Conservation (phyloP, 2,329 filamentous ascomycete genomes). For the Leptographium galeiforme region DNA sequence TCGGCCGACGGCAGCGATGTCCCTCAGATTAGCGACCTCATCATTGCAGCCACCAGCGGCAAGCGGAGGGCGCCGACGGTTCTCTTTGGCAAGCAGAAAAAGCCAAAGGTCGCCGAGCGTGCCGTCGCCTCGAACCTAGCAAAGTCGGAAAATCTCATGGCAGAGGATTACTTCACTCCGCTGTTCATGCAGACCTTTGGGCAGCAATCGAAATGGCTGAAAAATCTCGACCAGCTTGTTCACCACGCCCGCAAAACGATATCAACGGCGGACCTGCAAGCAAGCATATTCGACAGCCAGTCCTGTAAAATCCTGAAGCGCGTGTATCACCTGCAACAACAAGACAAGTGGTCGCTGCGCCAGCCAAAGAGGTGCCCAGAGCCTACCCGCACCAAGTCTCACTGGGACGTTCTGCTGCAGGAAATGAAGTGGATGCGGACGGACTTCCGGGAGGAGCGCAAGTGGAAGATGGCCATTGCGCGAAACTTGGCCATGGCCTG, state of each 20-base stretch:
- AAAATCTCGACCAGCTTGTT: slow-evolving; percentile 56
- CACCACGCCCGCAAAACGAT: slow-evolving; percentile 80
- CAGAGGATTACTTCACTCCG: slow-evolving; percentile 52
- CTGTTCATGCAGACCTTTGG: slow-evolving; percentile 47
- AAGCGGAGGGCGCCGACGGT: slow-evolving; percentile 11
- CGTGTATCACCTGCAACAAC: slow-evolving; percentile 82
- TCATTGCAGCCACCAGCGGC: neutral
- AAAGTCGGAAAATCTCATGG: slow-evolving; percentile 31
- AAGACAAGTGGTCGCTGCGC: slow-evolving; percentile 82
- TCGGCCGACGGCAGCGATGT: slow-evolving; percentile 7
- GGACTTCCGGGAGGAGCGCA: slow-evolving; percentile 85
- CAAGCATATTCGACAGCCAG: slow-evolving; percentile 74
- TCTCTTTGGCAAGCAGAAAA: slow-evolving; percentile 29
- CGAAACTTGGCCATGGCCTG: slow-evolving; percentile 72
- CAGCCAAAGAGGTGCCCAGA: slow-evolving; percentile 79
- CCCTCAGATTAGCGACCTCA: slow-evolving; percentile 2
- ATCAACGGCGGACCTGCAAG: slow-evolving; percentile 70
- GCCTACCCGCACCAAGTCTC: slow-evolving; percentile 60
- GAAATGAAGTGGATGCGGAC: slow-evolving; percentile 98
- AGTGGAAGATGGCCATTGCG: slow-evolving; percentile 79
- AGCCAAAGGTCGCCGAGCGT: slow-evolving; percentile 16
- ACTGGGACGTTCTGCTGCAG: slow-evolving; percentile 75
- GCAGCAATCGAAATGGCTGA: slow-evolving; percentile 43
- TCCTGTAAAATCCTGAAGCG: slow-evolving; percentile 75
- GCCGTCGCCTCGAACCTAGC: slow-evolving; percentile 34